Percentiles rank a stretch among this genome's conserved stretches.
Evolutionary conservation across 2,329 filamentous ascomycete species (phyloP).

Genomic region (Cryphonectria parasitica): DNA sequence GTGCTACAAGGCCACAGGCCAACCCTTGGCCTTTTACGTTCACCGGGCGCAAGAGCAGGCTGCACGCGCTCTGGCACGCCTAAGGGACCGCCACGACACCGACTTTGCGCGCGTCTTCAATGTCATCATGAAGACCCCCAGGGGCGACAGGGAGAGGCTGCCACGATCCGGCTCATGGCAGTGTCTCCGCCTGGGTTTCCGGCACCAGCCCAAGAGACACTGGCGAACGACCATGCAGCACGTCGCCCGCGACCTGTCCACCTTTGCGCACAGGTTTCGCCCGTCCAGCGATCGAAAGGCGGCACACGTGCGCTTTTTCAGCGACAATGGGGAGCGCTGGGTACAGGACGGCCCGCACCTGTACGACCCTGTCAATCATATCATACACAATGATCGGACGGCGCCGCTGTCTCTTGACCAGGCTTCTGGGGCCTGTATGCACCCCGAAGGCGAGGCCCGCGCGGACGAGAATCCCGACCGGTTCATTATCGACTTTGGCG

Average conservation of each 20-base stretch:
- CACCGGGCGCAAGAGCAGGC: slow-evolving; percentile 16
- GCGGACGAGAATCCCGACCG: slow-evolving; percentile 16
- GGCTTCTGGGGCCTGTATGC: slow-evolving; percentile 11
- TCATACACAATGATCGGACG: slow-evolving; percentile 5
- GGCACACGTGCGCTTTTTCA: slow-evolving; percentile 16
- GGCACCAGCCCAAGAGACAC: neutral
- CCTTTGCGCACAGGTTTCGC: slow-evolving; percentile 10
- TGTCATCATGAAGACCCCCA: slow-evolving; percentile 21
- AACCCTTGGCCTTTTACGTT: slow-evolving; percentile 13
- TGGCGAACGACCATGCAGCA: slow-evolving; percentile 17
- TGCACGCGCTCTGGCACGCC: slow-evolving; percentile 7
- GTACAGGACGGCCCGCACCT: slow-evolving; percentile 2
- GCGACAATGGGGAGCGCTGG: slow-evolving; percentile 14
- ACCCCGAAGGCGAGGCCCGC: neutral
- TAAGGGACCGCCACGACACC: slow-evolving; percentile 12
- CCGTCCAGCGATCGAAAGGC: slow-evolving; percentile 3
- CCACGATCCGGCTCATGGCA: slow-evolving; percentile 12
- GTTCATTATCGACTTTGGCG: slow-evolving; percentile 21
- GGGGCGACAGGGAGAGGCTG: neutral
- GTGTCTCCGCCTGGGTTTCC: slow-evolving; percentile 1
- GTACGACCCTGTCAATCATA: slow-evolving; percentile 19
- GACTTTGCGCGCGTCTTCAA: slow-evolving; percentile 27
- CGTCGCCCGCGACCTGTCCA: slow-evolving; percentile 8
- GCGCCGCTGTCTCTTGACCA: slow-evolving; percentile 3
- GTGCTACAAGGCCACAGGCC: slow-evolving; percentile 14